Base-by-base conservation (phyloP, 768 basidiomycete species). In the Kwoniella pini region DNA sequence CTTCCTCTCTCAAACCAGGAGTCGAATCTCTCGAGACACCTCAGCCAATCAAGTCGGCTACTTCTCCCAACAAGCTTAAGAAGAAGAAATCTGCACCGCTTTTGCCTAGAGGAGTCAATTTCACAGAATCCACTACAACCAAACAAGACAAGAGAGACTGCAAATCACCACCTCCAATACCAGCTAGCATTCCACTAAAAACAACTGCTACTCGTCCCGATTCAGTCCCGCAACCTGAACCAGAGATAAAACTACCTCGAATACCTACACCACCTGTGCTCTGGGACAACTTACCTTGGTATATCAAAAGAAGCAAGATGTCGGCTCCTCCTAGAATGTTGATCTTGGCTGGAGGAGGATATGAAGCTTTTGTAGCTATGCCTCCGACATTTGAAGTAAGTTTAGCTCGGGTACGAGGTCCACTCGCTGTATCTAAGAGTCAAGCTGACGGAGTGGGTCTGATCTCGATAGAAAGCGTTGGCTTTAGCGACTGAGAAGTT, bases 301-400 rank as follows among this genome's bases (percentile, higher is more conserved):
- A 31, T 30, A 27, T 17, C 48, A 31, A 38, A 44, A 24, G 55
- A 51, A n/a, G 26, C 36, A 63, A 45, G 26, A 66, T 64, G 69
- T 50, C 69, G 1, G 57, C 63, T 33, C 76, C 77, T 17, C 71
- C 75, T 11, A 46, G 77, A 24, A 78, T 78, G 77, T 57, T 75
- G 42, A 67, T 75, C 59, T 70, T 78, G 42, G 52, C 65, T 39
- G 73, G 72, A 43, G 73, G 71, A 3, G 71, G 69, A 2, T 54
- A 68, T 19, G 73, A 78, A 57, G 77, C 75, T 3, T 63, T 78
- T n/a, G 62, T 76, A 9, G 57, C 64, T 33, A 57, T 78, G 40
- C 77, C 77, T 5, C 57, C 55, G 10, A 66, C 65, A 13, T 75
- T 67, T 46, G 73, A 75, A 19, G 74, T 75, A 53, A 62, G 69